Evolutionary conservation across 306 rosid genomes (phyloP).

Genomic region (Prosopis cineraria): DNA sequence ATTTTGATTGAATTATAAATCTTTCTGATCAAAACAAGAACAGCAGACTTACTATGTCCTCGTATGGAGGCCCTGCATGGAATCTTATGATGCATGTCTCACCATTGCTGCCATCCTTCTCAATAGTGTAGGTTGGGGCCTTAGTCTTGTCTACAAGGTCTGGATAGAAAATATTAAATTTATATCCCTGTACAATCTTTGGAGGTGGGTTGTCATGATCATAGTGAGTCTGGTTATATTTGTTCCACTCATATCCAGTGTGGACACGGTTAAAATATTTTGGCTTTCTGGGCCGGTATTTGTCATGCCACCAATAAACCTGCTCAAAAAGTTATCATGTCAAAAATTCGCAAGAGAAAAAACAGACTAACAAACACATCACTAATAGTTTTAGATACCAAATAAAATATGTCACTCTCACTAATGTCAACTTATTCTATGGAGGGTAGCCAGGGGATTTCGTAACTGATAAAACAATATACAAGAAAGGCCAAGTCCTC

Average conservation of each 20-base stretch:
- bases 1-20: neutral
- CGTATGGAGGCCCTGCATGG: constrained; percentile 96
- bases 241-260: constrained; percentile 98
- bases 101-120: constrained; percentile 87
- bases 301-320: constrained; percentile 99
- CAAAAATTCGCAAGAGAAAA: neutral
- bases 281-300: constrained; percentile 95
- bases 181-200: constrained; percentile 93
- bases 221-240: constrained; percentile 96
- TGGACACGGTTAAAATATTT: constrained; percentile 97
- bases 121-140: constrained; percentile 84
- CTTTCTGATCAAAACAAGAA: constrained; percentile 3
- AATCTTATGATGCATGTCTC: constrained; percentile 94
- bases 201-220: constrained; percentile 99
- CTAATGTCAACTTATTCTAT: neutral
- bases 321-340: constrained; percentile 41
- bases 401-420: neutral
- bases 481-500: neutral
- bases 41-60: constrained; percentile 72
- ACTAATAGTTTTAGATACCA: neutral
- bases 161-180: constrained; percentile 91
- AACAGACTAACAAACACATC: neutral
- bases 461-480: neutral
- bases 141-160: constrained; percentile 93
- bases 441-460: neutral